phyloP scores from a whole-genome alignment of 179 eudicot species.

The Corrigiola litoralis region DNA sequence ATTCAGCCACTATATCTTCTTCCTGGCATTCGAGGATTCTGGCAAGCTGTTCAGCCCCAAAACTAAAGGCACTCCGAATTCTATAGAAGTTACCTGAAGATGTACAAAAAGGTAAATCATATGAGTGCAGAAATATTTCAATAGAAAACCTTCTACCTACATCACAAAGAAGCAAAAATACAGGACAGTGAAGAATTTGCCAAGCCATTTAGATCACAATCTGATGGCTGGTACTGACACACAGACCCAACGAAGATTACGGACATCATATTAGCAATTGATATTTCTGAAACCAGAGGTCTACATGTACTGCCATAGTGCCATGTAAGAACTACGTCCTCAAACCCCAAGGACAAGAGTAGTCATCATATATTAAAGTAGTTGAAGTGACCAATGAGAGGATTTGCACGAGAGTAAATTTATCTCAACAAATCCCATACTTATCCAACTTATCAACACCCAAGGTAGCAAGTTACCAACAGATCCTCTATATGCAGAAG shows the following conservation, averaged over 20 bases:
- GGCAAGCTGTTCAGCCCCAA: constrained; percentile 51
- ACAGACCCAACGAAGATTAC: neutral
- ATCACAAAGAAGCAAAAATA: neutral
- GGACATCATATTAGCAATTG: neutral
- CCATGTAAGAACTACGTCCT: too few relatives aligned
- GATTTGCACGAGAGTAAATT: too few relatives aligned
- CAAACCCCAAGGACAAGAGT: too few relatives aligned
- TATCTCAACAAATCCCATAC: too few relatives aligned
- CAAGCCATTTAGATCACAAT: neutral
- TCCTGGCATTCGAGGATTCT: constrained; percentile 44
- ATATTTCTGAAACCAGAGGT: too few relatives aligned
- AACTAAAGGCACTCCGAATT: constrained; percentile 59
- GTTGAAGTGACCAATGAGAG: too few relatives aligned
- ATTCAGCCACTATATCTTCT: constrained; percentile 37
- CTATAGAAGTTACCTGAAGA: constrained; percentile 56
- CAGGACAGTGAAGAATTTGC: neutral
- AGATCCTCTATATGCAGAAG: too few relatives aligned
- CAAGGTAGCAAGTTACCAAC: too few relatives aligned
- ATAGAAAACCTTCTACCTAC: neutral
- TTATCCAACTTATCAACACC: too few relatives aligned
- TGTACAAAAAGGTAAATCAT: constrained; percentile 5
- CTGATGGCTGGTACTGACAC: neutral
- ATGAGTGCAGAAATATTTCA: neutral
- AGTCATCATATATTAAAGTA: too few relatives aligned
- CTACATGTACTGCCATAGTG: too few relatives aligned